Percentiles rank a stretch among this genome's conserved stretches.
Evolutionary conservation across 306 rosid species (phyloP).

Genomic region (Rosa persica): DNA sequence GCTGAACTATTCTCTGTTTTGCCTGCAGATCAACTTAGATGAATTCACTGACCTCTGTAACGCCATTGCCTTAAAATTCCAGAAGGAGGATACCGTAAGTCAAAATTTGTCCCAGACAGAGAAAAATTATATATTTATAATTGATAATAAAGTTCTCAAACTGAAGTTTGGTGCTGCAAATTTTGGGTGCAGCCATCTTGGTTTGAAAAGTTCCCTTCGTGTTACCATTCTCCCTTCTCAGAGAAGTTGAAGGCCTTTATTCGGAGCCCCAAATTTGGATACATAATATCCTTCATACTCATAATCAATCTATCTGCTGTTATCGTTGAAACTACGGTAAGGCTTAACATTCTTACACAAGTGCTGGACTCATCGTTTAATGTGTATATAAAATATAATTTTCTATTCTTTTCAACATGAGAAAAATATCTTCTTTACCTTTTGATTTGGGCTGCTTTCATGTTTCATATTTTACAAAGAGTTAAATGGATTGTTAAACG

Average conservation of each 20-base stretch:
- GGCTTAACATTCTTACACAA: slow-evolving; percentile 28
- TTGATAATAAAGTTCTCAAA: slow-evolving; percentile 22
- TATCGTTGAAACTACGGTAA: slow-evolving; percentile 92
- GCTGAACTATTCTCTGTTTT: slow-evolving; percentile 16
- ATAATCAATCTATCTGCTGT: slow-evolving; percentile 74
- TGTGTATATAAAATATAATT: background rate
- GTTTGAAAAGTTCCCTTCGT: slow-evolving; percentile 52
- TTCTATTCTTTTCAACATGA: no score
- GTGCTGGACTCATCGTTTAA: background rate
- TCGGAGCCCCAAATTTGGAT: slow-evolving; percentile 76
- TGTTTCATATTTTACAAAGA: background rate
- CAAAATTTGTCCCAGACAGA: slow-evolving; percentile 19
- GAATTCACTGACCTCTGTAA: slow-evolving; percentile 95
- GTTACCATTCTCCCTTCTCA: slow-evolving; percentile 55
- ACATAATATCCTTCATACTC: slow-evolving; percentile 76
- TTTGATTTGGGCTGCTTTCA: background rate
- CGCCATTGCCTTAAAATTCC: slow-evolving; percentile 82
- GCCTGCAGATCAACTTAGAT: slow-evolving; percentile 68
- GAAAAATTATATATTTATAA: slow-evolving; percentile 20
- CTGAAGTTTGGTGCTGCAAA: slow-evolving; percentile 29
- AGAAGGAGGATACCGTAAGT: slow-evolving; percentile 82
- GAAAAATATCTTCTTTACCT: background rate
- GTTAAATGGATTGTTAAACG: background rate
- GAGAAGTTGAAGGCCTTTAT: slow-evolving; percentile 68
- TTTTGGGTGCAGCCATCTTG: slow-evolving; percentile 72